Percentiles rank a stretch among this genome's conserved stretches.
Evolutionary conservation across 2,329 filamentous ascomycete species (phyloP).

Genomic region (Cercospora janseana): DNA sequence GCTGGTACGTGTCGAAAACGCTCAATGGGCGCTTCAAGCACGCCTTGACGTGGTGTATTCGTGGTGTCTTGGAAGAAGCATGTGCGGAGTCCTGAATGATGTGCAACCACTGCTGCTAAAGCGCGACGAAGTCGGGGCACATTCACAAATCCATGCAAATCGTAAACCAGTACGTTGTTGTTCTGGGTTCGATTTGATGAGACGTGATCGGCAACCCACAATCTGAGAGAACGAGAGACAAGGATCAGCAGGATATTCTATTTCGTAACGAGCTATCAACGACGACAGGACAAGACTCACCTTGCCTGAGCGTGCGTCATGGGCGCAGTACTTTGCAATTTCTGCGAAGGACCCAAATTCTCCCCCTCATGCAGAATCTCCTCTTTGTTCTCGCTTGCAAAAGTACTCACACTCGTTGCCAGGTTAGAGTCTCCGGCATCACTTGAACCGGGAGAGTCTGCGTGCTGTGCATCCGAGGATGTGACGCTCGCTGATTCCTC

Average conservation of each 20-base stretch:
- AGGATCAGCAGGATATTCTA: constrained; percentile 7
- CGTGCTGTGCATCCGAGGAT: neutral
- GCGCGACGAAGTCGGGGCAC: constrained; percentile 21
- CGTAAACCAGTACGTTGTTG: constrained; percentile 21
- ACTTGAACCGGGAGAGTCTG: constrained; percentile 5
- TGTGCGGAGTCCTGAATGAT: constrained; percentile 21
- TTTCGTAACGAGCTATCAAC: constrained; percentile 7
- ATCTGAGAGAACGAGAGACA: constrained; percentile 10
- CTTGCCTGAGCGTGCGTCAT: constrained; percentile 25
- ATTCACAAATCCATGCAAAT: constrained; percentile 17
- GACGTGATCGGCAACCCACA: constrained; percentile 22
- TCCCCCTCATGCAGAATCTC: constrained; percentile 4
- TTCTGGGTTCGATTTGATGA: constrained; percentile 18
- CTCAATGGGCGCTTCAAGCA: constrained; percentile 16
- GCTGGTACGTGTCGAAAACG: constrained; percentile 18
- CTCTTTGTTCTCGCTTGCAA: constrained; percentile 5
- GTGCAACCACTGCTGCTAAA: constrained; percentile 14
- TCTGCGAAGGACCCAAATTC: neutral
- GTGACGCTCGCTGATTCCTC: constrained; percentile 2
- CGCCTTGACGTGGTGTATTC: constrained; percentile 19
- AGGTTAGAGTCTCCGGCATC: constrained; percentile 13
- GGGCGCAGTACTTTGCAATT: constrained; percentile 17
- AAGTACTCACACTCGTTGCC: constrained; percentile 17
- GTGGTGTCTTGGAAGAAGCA: constrained; percentile 23
- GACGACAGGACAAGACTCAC: constrained; percentile 23